Evolutionary conservation across 1,284 basidiomycete species (phyloP).

Genomic region (Malassezia arunalokei): DNA sequence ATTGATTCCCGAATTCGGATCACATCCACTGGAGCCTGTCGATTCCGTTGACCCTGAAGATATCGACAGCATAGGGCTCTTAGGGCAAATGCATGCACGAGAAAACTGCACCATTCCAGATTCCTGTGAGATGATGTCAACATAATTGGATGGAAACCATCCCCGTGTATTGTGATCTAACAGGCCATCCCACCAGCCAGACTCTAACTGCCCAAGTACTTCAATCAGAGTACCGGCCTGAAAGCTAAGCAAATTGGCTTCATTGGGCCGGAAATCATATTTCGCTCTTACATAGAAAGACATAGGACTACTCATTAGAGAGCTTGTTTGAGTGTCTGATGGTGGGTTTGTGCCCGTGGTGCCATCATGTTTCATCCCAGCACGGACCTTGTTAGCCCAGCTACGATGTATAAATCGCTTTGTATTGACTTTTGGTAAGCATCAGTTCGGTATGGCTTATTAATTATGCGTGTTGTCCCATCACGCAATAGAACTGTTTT

Average conservation of each 20-base stretch:
- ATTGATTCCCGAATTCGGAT: not conserved
- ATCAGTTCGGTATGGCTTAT: no score
- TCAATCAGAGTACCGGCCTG: conserved; percentile 78
- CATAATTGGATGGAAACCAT: conserved; percentile 97
- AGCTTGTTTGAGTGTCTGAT: not conserved
- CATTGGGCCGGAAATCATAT: conserved; percentile 68
- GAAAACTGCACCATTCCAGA: conserved; percentile 48
- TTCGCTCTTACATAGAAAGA: conserved; percentile 75
- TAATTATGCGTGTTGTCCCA: no score
- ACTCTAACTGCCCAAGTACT: conserved; percentile 76
- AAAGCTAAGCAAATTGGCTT: conserved; percentile 78
- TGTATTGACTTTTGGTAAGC: no score
- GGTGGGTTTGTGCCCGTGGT: not conserved
- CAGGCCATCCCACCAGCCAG: conserved; percentile 98
- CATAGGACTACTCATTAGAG: not conserved
- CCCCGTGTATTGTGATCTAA: conserved; percentile 58
- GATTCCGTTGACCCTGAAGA: not conserved
- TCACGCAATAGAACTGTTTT: no score
- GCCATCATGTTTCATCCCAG: no score
- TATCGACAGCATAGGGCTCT: not conserved
- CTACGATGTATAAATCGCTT: no score
- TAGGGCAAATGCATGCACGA: not conserved
- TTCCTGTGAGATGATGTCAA: conserved; percentile 63
- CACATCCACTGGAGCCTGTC: not conserved
- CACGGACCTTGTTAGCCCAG: no score